A percentile compares a stretch with the other conserved stretches of the same genome.
phyloP scores from a whole-genome alignment of 2,329 filamentous ascomycete genomes.

The Thelonectria discophora region DNA sequence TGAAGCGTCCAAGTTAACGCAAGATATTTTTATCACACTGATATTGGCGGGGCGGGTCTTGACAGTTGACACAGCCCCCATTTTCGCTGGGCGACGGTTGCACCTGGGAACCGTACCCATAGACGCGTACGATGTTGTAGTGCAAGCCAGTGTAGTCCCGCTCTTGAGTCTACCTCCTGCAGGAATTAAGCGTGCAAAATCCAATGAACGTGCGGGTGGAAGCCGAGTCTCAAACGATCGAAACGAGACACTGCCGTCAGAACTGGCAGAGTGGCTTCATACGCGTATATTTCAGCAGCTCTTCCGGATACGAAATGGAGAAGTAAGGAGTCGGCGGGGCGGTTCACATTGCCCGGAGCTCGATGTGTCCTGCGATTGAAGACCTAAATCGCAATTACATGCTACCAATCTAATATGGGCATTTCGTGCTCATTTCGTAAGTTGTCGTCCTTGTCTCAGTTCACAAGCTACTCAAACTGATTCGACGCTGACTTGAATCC shows the following conservation, averaged over 20 bases:
- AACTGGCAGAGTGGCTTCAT: not conserved
- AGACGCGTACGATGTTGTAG: not conserved
- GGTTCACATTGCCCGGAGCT: not conserved
- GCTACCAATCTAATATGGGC: too few species aligned
- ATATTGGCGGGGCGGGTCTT: not conserved
- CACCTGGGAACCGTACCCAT: not conserved
- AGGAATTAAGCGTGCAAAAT: too few species aligned
- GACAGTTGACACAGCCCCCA: too few species aligned
- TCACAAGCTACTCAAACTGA: too few species aligned
- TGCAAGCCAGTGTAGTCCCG: not conserved
- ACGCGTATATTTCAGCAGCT: not conserved
- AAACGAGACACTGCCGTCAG: not conserved
- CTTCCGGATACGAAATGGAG: not conserved
- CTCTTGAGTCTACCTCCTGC: too few species aligned
- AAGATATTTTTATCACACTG: not conserved
- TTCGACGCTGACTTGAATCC: too few species aligned
- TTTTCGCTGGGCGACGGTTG: not conserved
- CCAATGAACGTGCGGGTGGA: too few species aligned
- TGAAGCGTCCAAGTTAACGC: not conserved
- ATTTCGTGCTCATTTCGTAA: too few species aligned
- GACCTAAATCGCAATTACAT: too few species aligned
- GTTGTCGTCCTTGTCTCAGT: too few species aligned
- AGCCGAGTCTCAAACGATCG: not conserved
- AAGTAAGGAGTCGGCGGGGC: too few species aligned
- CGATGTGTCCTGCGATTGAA: too few species aligned